Evolutionary conservation across 1,284 basidiomycete genomes (phyloP).

Genomic region (Sphaerobolus stellatus): DNA sequence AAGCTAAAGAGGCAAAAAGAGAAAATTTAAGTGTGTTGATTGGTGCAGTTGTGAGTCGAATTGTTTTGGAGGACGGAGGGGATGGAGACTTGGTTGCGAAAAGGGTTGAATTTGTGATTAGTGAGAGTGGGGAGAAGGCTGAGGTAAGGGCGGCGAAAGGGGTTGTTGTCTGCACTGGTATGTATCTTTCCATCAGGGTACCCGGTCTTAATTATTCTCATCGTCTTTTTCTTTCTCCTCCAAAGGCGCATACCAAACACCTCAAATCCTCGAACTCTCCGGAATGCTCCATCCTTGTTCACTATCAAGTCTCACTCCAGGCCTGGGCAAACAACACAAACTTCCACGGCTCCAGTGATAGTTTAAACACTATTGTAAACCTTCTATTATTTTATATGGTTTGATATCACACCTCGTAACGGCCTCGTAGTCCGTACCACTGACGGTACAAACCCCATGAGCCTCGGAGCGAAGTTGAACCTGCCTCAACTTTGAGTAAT

Average conservation of each 20-base stretch:
- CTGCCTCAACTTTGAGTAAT: too few species aligned
- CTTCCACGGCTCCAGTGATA: too few species aligned
- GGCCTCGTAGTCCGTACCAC: too few species aligned
- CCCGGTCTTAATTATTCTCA: conserved; percentile 12
- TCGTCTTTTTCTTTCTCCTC: neutral
- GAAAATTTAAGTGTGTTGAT: neutral
- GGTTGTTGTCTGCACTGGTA: conserved; percentile 39
- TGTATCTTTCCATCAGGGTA: conserved; percentile 24
- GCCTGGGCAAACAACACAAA: too few species aligned
- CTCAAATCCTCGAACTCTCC: conserved; percentile 33
- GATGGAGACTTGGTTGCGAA: neutral
- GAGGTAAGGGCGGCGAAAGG: conserved; percentile 33
- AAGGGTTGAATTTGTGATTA: neutral
- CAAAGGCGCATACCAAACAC: conserved; percentile 33
- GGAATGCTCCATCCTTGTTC: too few species aligned
- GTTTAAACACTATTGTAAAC: too few species aligned
- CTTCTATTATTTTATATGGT: too few species aligned
- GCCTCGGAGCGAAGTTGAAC: too few species aligned
- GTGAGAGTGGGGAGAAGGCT: conserved; percentile 18
- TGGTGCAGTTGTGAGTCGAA: neutral
- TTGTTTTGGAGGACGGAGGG: neutral
- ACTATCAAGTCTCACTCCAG: too few species aligned
- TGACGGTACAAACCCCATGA: too few species aligned
- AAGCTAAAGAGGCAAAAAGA: neutral
- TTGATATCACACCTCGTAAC: too few species aligned